Base-by-base conservation (phyloP, 768 basidiomycete genomes). In the Porpolomopsis calyptriformis region DNA sequence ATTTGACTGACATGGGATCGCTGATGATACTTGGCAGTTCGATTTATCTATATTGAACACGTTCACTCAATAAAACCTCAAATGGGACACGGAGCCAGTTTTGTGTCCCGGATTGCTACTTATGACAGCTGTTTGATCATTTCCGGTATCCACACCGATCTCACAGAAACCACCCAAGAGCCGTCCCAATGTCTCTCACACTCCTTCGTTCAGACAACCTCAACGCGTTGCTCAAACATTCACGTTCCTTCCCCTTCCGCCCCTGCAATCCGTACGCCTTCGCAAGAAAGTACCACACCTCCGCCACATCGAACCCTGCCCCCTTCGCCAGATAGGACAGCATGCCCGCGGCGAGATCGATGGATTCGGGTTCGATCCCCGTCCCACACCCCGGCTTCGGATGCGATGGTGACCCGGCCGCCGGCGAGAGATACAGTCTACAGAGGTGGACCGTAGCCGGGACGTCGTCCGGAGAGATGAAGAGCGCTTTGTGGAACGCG, bases 201-300 rank as follows among this genome's bases (percentile, higher is more conserved):
- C 78, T 73, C 45, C 81, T 61, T 22, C 69, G 65, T 55, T 85
- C 80, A 18, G 77, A 71, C 45, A 85, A 60, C 49, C 67, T 63
- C 52, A 94, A 60, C 14, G 91, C 90, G 53, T 68, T 77, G 37
- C 65, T 68, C 48, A 93, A 64, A 55, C 85, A 85, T 60, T 92
- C 86, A 45, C 76, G 70, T 55, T 87, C 85, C 41, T 77, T 69
- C 42, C 79, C 81, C 50, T 74, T 77, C 42, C 82, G 73, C 2
- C 76, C 82, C 55, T 87, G 88, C 53, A 80, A 57, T 40, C 82
- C 79, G 56, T 85, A 85, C 19, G 82, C 83, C 55, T 82, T 88
- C 4, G 82, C 87, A 11, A 98, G 72, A 60, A 80, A 86, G 61
- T 85, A 94, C 94, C 94, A 99, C 20, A 86, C 93, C 60, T 98